These are phyloP conservation scores for Kodamaea fukazawae DNA, from an alignment of 805 yeast genomes.

Conservation along the genomic window DNA sequence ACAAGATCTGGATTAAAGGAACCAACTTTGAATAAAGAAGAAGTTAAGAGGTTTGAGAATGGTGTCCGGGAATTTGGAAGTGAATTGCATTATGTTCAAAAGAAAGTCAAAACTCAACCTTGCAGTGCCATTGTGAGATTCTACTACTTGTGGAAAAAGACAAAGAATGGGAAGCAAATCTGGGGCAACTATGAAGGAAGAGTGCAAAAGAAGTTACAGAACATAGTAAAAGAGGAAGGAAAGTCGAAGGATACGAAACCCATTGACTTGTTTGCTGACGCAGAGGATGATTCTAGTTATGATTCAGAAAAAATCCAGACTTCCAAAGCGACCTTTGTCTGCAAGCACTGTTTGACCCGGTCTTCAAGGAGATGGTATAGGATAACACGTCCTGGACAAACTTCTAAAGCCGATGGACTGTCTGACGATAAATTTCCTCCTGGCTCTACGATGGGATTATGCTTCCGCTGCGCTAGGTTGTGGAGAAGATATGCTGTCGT, in stretches of 20 bases:
- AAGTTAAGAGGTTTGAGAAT: conserved; percentile 65
- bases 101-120: conserved; percentile 71
- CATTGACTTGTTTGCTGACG: conserved; percentile 54
- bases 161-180: conserved; percentile 65
- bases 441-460: conserved; percentile 55
- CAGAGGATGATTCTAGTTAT: conserved; percentile 69
- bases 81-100: conserved; percentile 70
- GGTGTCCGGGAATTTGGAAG: conserved; percentile 73
- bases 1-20: conserved; percentile 64
- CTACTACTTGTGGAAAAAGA: conserved; percentile 91
- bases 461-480: conserved; percentile 81
- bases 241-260: conserved; percentile 15
- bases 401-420: conserved; percentile 20
- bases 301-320: conserved; percentile 50
- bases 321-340: conserved; percentile 46
- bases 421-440: conserved; percentile 12
- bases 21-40: conserved; percentile 69
- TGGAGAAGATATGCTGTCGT: conserved; percentile 88
- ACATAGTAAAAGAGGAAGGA: conserved; percentile 18
- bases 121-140: conserved; percentile 78
- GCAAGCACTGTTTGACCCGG: conserved; percentile 69
- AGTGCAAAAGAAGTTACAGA: conserved; percentile 53
- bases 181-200: conserved; percentile 85
- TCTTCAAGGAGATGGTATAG: conserved; percentile 64
- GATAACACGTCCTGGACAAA: conserved; percentile 48